Evolutionary conservation across 2,329 filamentous ascomycete genomes (phyloP).

Genomic region (Diaporthe caulivora): DNA sequence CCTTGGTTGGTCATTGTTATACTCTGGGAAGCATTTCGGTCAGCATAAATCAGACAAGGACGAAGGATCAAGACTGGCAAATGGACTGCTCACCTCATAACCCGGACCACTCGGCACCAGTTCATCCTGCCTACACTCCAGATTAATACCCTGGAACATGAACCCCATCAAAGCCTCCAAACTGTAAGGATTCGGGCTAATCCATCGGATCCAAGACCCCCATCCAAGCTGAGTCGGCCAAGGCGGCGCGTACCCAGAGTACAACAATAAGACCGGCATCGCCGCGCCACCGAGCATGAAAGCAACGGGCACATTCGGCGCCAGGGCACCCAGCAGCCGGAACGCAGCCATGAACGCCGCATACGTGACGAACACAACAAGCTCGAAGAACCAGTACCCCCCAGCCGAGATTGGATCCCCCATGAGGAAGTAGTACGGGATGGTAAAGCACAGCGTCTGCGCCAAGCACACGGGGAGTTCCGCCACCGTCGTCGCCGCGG

Average conservation of each 20-base stretch:
- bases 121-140: background rate
- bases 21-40: background rate
- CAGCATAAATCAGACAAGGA: background rate
- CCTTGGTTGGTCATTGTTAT: conserved; percentile 11
- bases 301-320: background rate
- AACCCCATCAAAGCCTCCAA: background rate
- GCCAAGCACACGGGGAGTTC: background rate
- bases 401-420: background rate
- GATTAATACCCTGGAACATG: background rate
- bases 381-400: background rate
- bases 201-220: conserved; percentile 57
- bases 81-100: background rate
- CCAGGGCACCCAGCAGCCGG: background rate
- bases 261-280: conserved; percentile 47
- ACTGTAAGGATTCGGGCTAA: conserved; percentile 53
- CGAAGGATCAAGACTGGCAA: too few species aligned
- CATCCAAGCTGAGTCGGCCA: conserved; percentile 70
- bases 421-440: conserved; percentile 15
- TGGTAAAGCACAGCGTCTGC: background rate
- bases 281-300: conserved; percentile 53
- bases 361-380: conserved; percentile 45
- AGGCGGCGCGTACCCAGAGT: conserved; percentile 3
- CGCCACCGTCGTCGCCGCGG: background rate
- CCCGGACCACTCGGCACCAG: background rate
- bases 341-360: conserved; percentile 56